phyloP scores from a whole-genome alignment of 306 rosid genomes.

The Dryas alaskensis region DNA sequence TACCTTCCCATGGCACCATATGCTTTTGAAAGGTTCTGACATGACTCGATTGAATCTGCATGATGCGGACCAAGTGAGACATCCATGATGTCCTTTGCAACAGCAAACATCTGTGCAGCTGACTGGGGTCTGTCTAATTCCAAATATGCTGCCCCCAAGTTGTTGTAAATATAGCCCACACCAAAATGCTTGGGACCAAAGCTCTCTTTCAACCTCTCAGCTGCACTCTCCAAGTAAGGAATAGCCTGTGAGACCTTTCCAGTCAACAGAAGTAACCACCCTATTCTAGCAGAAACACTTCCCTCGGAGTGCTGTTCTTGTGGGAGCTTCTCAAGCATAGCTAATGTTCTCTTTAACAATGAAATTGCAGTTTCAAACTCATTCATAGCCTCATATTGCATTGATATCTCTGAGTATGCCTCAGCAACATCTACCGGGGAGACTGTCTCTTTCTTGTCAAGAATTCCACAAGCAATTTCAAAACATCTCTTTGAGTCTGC shows the following conservation, averaged over 20 bases:
- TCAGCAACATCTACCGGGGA: conserved; percentile 75
- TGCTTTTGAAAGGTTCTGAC: conserved; percentile 91
- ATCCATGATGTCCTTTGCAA: conserved; percentile 92
- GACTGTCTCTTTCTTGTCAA: conserved; percentile 61
- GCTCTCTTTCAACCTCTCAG: conserved; percentile 78
- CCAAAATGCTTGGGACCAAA: conserved; percentile 97
- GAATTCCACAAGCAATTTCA: conserved; percentile 75
- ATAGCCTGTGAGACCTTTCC: conserved; percentile 87
- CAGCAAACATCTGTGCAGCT: conserved; percentile 92
- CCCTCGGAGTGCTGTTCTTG: conserved; percentile 94
- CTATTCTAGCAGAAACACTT: conserved; percentile 82
- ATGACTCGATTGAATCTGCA: conserved; percentile 80
- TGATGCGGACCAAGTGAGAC: conserved; percentile 92
- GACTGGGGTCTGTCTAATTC: conserved; percentile 93
- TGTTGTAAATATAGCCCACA: conserved; percentile 89
- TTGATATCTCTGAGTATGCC: conserved; percentile 80
- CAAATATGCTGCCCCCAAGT: conserved; percentile 90
- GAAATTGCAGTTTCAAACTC: conserved; percentile 88
- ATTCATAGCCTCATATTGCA: conserved; percentile 88
- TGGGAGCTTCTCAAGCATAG: conserved; percentile 78
- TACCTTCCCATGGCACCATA: conserved; percentile 77
- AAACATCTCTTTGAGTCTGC: conserved; percentile 64
- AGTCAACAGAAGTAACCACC: conserved; percentile 81
- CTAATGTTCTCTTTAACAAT: conserved; percentile 63
- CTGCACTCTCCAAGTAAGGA: conserved; percentile 88